Percentiles rank a stretch among this genome's conserved stretches.
These are phyloP conservation scores for Chlorella variabilis DNA, from an alignment of 163 green algal genomes.

Conservation along the genomic window DNA sequence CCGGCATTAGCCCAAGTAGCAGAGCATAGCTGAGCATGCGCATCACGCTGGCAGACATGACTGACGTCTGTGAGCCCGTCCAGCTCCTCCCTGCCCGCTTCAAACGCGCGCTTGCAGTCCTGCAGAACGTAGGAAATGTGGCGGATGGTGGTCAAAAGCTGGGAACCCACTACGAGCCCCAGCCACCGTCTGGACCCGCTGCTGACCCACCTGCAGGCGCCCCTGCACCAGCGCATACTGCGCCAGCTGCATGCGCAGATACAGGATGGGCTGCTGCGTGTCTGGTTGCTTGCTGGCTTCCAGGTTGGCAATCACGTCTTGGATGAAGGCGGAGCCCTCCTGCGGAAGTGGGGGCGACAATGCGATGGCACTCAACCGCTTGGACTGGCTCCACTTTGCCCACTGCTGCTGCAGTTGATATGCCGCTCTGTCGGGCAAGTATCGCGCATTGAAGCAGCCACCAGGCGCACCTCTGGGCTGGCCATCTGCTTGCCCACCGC, in stretches of 20 bases:
- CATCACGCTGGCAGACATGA: neutral
- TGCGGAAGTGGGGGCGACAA: constrained; percentile 13
- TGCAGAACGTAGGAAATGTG: constrained; percentile 13
- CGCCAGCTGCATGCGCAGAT: constrained; percentile 92
- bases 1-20: no score
- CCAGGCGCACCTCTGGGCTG: constrained; percentile 30
- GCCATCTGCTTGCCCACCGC: constrained; percentile 73
- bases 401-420: no score
- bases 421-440: no score
- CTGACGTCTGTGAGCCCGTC: constrained; percentile 77
- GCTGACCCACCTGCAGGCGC: neutral
- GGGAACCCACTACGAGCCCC: neutral
- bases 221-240: constrained; percentile 72
- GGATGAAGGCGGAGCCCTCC: constrained; percentile 72
- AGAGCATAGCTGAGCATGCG: no score
- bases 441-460: no score
- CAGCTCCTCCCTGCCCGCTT: constrained; percentile 82
- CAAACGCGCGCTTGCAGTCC: constrained; percentile 78
- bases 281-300: constrained; percentile 75
- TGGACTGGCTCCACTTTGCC: no score
- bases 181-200: neutral
- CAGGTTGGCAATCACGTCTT: constrained; percentile 72
- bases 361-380: neutral
- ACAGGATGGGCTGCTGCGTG: constrained; percentile 84
- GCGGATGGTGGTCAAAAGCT: neutral